phyloP scores from a whole-genome alignment of 345 rosid genomes.

The Gossypioides kirkii region DNA sequence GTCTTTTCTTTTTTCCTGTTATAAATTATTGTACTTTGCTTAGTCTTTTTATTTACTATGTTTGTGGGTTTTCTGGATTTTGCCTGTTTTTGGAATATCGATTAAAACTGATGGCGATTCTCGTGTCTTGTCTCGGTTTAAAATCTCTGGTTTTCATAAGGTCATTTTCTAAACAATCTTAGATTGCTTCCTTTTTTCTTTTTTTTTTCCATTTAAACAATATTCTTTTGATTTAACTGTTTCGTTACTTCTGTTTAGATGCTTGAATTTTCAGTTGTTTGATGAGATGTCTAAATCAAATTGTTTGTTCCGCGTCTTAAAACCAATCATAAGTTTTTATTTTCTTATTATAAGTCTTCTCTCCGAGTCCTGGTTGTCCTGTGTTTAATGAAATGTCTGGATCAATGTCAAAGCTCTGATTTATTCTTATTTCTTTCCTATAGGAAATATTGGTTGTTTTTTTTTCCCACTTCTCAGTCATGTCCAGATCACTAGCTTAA shows the following conservation, averaged over 20 bases:
- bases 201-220: not conserved
- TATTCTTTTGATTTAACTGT: conserved; percentile 10
- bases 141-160: conserved; percentile 37
- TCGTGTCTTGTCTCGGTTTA: conserved; percentile 22
- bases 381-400: conserved; percentile 43
- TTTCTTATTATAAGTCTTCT: not conserved
- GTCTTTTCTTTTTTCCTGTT: conserved; percentile 11
- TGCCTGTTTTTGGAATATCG: conserved; percentile 22
- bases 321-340: not conserved
- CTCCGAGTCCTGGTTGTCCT: conserved; percentile 10
- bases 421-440: not conserved
- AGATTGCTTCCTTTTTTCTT: not conserved
- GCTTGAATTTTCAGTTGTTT: conserved; percentile 15
- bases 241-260: conserved; percentile 5
- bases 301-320: not conserved
- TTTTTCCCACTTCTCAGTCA: conserved; percentile 4
- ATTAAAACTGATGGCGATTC: conserved; percentile 19
- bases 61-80: conserved; percentile 5
- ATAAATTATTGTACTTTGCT: conserved; percentile 11
- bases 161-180: conserved; percentile 33
- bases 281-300: conserved; percentile 27
- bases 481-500: conserved; percentile 12
- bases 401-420: conserved; percentile 13
- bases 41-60: conserved; percentile 4
- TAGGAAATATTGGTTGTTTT: not conserved